Base-by-base conservation (phyloP, 352 stramenopile genomes). In the Phytophthora nicotianae region DNA sequence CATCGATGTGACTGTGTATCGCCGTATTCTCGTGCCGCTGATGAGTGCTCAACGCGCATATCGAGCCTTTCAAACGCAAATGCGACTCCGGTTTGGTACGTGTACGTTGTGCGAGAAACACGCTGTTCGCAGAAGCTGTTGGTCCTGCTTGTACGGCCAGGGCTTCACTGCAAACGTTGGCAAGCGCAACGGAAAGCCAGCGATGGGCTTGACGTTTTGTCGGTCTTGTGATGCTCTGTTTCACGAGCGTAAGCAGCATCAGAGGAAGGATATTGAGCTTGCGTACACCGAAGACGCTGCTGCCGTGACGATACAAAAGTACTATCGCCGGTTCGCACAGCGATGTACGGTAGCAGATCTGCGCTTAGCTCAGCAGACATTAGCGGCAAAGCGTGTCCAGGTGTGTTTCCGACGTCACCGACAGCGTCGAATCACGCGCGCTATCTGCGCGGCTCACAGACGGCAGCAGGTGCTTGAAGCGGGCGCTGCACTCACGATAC, bases 81-180 rank as follows among this genome's bases (percentile, higher is more conserved):
- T 73, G 42, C 11, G 4, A 1, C 21, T 13, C 0, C 35, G 41
- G 0, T 79, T 79, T 24, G 79, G 78, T 1, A 16, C 65, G 19
- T 92, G 83, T 40, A 42, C 37, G 0, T 60, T 85, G 17, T 92
- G 83, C 38, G 50, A 74, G 5, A 63, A 65, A 8, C 62, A 70
- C 8, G 78, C 82, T 5, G 51, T 78, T 0, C 71, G 74, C 3
- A 48, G 53, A 21, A 71, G 77, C 32, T 92, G 83, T 29, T 69
- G 70, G 7, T 52, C 60, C 2, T 90, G 83, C 21, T 45, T 57
- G 11, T 50, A 59, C 46, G 40, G 55, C 13, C 65, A 57, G 16
- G 37, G 37, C 14, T 48, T 35, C n/a, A 24, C 5, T 26, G 43
- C 43, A 21, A 9, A 9, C 16, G 11, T 40, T 6, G 29, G 2